Evolutionary conservation across 1,139 yeast genomes (phyloP).

Genomic region (Candida tropicalis): DNA sequence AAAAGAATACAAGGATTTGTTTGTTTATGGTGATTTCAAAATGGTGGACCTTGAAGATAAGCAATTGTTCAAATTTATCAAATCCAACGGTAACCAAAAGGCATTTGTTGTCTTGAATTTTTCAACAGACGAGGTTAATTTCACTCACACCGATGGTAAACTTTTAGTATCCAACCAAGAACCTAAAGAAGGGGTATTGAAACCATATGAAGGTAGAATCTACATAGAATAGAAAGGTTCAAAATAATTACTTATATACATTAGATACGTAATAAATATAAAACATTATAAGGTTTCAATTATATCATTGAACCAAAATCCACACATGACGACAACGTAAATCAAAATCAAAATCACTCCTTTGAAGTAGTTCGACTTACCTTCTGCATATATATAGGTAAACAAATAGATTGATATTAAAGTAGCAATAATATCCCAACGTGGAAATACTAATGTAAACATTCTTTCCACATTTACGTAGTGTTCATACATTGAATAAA

Average conservation of each 20-base stretch:
- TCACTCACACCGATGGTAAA: slow-evolving; percentile 14
- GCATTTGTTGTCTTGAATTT: slow-evolving; percentile 50
- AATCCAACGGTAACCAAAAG: slow-evolving; percentile 22
- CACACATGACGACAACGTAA: slow-evolving; percentile 74
- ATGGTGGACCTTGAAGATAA: slow-evolving; percentile 40
- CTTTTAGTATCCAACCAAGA: slow-evolving; percentile 14
- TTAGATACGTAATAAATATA: not conserved
- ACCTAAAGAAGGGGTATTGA: slow-evolving; percentile 20
- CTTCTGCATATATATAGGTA: slow-evolving; percentile 95
- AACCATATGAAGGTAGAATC: slow-evolving; percentile 42
- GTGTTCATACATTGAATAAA: slow-evolving; percentile 63
- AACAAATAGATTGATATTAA: slow-evolving; percentile 85
- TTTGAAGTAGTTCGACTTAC: slow-evolving; percentile 93
- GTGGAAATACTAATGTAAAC: slow-evolving; percentile 86
- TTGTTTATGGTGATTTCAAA: slow-evolving; percentile 50
- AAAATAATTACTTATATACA: not conserved
- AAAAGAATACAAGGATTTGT: slow-evolving; percentile 42
- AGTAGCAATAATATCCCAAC: slow-evolving; percentile 92
- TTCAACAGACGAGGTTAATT: slow-evolving; percentile 25
- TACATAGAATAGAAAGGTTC: slow-evolving; percentile 22
- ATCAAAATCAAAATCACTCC: slow-evolving; percentile 86
- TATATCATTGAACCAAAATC: slow-evolving; percentile 70
- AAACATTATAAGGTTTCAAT: slow-evolving; percentile 25
- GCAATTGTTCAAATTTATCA: slow-evolving; percentile 39
- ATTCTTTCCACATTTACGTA: slow-evolving; percentile 47